Evolutionary conservation across 768 basidiomycete species (phyloP).

Genomic region (Panellus pusillus): DNA sequence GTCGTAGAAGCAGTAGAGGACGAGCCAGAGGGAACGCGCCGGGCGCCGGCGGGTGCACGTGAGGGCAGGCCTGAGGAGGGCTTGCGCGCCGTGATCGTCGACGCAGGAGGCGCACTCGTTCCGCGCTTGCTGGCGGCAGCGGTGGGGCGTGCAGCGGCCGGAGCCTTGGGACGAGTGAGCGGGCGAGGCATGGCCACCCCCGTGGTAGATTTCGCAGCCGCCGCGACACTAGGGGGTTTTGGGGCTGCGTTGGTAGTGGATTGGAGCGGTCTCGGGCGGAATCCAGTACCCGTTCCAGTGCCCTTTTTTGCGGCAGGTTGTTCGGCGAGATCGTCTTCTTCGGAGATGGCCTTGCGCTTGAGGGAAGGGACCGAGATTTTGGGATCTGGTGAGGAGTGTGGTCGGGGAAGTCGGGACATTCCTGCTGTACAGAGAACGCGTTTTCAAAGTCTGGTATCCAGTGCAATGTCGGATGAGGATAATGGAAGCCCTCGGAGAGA

Average conservation of each 20-base stretch:
- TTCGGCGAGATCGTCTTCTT: conserved; percentile 17
- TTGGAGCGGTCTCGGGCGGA: conserved; percentile 19
- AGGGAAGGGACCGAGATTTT: conserved; percentile 16
- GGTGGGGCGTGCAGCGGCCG: conserved; percentile 15
- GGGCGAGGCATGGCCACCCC: conserved; percentile 6
- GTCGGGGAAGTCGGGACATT: conserved; percentile 19
- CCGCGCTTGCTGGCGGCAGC: neutral
- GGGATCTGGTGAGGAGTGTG: conserved; percentile 16
- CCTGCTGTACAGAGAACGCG: neutral
- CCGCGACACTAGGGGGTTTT: neutral
- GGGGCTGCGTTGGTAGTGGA: conserved; percentile 4
- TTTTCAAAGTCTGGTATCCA: neutral
- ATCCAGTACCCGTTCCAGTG: conserved; percentile 7
- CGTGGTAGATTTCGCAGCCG: conserved; percentile 3
- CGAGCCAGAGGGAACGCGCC: conserved; percentile 9
- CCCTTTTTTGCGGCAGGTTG: conserved; percentile 15
- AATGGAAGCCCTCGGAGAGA: too few relatives aligned
- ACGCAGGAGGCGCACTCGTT: neutral
- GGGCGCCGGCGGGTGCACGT: conserved; percentile 8
- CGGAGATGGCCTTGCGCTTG: conserved; percentile 19
- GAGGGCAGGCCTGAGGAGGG: conserved; percentile 13
- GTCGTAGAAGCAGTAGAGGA: neutral
- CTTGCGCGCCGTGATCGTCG: conserved; percentile 12
- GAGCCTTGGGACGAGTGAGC: conserved; percentile 13
- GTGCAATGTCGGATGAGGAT: too few relatives aligned